Conservation (phyloP, 805 yeast species). For the Yamadazyma laniorum region DNA sequence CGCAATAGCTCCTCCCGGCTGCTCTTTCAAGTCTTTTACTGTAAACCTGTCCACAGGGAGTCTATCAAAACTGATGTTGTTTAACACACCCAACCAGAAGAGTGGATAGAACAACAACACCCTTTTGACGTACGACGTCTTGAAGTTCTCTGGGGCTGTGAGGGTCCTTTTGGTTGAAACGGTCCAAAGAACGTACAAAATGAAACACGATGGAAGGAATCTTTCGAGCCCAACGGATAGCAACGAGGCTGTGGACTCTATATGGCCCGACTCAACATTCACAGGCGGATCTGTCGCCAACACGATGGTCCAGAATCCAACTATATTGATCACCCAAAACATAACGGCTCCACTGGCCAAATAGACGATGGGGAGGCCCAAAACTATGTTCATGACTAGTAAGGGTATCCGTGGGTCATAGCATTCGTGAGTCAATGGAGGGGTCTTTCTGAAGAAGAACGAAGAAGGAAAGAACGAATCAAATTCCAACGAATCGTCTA, state of each 20-base stretch:
- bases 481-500: slow-evolving; percentile 55
- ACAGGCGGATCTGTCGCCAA: slow-evolving; percentile 80
- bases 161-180: slow-evolving; percentile 52
- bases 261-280: slow-evolving; percentile 50
- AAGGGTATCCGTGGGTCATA: slow-evolving; percentile 65
- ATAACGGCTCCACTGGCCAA: slow-evolving; percentile 41
- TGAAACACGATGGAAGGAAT: slow-evolving; percentile 70
- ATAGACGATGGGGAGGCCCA: slow-evolving; percentile 63
- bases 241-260: slow-evolving; percentile 55
- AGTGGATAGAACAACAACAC: slow-evolving; percentile 69
- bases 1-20: slow-evolving; percentile 75
- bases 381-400: slow-evolving; percentile 53
- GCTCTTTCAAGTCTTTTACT: slow-evolving; percentile 62
- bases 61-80: slow-evolving; percentile 84
- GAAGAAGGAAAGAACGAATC: slow-evolving; percentile 75
- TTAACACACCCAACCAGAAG: slow-evolving; percentile 81
- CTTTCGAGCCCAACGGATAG: slow-evolving; percentile 72
- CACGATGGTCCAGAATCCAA: slow-evolving; percentile 82
- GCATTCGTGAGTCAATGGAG: slow-evolving; percentile 47
- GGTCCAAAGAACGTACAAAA: slow-evolving; percentile 69
- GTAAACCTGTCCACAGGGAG: slow-evolving; percentile 86
- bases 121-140: slow-evolving; percentile 41
- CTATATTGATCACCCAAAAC: slow-evolving; percentile 59
- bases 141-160: slow-evolving; percentile 10
- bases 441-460: slow-evolving; percentile 51